A percentile compares a stretch with the other conserved stretches of the same genome.
Conservation (phyloP, 2,329 filamentous ascomycete species). For the Dothideomycetes sp. region DNA sequence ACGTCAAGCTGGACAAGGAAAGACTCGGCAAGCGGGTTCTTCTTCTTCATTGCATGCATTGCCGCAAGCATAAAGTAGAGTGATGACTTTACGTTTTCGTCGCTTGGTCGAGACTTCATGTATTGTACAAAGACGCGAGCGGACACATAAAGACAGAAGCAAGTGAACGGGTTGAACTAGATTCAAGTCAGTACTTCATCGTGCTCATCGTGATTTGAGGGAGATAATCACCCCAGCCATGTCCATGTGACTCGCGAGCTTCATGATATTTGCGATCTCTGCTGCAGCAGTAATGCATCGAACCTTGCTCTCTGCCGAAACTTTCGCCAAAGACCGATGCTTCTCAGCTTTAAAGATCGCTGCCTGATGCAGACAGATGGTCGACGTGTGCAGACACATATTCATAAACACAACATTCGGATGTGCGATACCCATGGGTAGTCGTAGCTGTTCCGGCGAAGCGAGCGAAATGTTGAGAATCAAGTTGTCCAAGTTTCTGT, state of each 20-base stretch:
- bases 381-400: conserved; percentile 93
- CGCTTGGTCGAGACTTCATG: conserved; percentile 83
- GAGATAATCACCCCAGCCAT: conserved; percentile 48
- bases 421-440: conserved; percentile 64
- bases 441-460: conserved; percentile 67
- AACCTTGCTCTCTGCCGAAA: conserved; percentile 82
- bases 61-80: conserved; percentile 84
- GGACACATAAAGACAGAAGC: conserved; percentile 92
- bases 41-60: conserved; percentile 78
- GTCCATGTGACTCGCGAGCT: conserved; percentile 85
- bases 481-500: conserved; percentile 80
- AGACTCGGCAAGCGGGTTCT: conserved; percentile 85
- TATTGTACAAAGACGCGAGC: conserved; percentile 93
- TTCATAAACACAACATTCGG: conserved; percentile 88
- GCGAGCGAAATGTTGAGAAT: conserved; percentile 77
- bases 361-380: conserved; percentile 94
- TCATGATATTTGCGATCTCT: conserved; percentile 91
- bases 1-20: conserved; percentile 90
- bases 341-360: conserved; percentile 97
- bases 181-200: not conserved
- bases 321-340: conserved; percentile 62
- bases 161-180: conserved; percentile 96
- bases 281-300: conserved; percentile 88
- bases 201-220: no score
- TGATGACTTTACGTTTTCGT: conserved; percentile 65